Percentiles rank a stretch among this genome's conserved stretches.
phyloP scores from a whole-genome alignment of 2,329 filamentous ascomycete genomes.

The Fusarium mangiferae region DNA sequence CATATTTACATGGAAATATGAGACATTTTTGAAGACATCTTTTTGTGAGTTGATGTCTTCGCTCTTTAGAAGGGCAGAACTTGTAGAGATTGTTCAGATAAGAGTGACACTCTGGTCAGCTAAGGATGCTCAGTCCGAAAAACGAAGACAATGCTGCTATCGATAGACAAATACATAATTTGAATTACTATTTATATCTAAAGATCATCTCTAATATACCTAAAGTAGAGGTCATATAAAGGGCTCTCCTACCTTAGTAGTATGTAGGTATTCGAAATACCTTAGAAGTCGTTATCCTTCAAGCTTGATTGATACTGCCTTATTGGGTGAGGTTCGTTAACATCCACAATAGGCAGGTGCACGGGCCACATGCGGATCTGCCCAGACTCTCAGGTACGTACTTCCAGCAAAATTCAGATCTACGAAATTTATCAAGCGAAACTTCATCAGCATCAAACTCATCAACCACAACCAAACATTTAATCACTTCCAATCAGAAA shows the following conservation, averaged over 20 bases:
- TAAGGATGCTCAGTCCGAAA: neutral
- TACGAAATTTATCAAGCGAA: conserved; percentile 18
- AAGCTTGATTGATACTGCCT: neutral
- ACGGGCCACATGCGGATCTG: conserved; percentile 8
- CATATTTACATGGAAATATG: neutral
- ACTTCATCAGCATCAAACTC: conserved; percentile 20
- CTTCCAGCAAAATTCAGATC: conserved; percentile 24
- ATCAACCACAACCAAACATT: conserved; percentile 13
- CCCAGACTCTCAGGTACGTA: conserved; percentile 17
- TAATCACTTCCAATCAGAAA: conserved; percentile 18
- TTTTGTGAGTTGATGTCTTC: neutral
- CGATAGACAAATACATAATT: accelerated
- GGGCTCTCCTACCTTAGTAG: no score
- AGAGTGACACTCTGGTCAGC: neutral
- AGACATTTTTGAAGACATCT: neutral
- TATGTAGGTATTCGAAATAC: neutral
- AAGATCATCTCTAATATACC: accelerated
- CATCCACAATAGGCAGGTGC: conserved; percentile 12
- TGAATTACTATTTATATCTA: accelerated
- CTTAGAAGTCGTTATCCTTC: neutral
- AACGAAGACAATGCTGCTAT: neutral
- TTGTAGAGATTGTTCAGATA: neutral
- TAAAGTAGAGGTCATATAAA: no score
- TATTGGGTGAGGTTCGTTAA: neutral
- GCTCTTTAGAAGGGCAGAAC: neutral